A percentile compares a stretch with the other conserved stretches of the same genome.
Conservation (phyloP, 2,329 filamentous ascomycete genomes). For the Coniochaeta pulveracea region DNA sequence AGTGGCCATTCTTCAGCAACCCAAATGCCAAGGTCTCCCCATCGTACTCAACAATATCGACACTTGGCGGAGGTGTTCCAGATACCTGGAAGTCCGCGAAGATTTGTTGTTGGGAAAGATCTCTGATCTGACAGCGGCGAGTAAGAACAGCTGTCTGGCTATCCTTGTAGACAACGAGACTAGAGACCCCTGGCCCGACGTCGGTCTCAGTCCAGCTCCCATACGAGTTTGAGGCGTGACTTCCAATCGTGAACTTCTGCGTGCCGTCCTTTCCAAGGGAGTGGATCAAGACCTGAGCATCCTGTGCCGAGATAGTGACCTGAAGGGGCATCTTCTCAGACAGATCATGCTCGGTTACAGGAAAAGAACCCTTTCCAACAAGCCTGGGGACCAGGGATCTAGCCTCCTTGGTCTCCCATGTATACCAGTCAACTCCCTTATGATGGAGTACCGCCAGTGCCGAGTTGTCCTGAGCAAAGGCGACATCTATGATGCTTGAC, state of each 20-base stretch:
- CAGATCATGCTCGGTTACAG: neutral
- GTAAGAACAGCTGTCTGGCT: too few species aligned
- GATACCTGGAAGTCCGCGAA: too few species aligned
- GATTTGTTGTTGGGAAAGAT: too few species aligned
- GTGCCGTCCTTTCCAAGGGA: conserved; percentile 15
- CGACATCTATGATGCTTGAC: conserved; percentile 60
- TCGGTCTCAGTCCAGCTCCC: too few species aligned
- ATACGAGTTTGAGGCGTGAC: too few species aligned
- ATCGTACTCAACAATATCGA: conserved; percentile 31
- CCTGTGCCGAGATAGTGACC: too few species aligned
- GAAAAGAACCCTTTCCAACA: neutral
- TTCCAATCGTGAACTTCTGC: too few species aligned
- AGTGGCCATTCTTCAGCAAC: conserved; percentile 61
- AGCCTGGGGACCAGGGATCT: conserved; percentile 33
- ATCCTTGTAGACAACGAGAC: too few species aligned
- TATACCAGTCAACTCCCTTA: conserved; percentile 54
- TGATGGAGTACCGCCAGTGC: conserved; percentile 64
- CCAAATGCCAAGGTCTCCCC: conserved; percentile 40
- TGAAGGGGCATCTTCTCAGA: conserved; percentile 16
- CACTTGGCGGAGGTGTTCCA: conserved; percentile 45
- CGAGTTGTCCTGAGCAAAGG: conserved; percentile 54
- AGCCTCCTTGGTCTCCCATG: conserved; percentile 53
- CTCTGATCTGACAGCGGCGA: too few species aligned
- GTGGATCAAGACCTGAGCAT: too few species aligned
- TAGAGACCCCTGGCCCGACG: too few species aligned